phyloP scores from a whole-genome alignment of 2,329 filamentous ascomycete genomes.

The Claviceps pazoutovae region DNA sequence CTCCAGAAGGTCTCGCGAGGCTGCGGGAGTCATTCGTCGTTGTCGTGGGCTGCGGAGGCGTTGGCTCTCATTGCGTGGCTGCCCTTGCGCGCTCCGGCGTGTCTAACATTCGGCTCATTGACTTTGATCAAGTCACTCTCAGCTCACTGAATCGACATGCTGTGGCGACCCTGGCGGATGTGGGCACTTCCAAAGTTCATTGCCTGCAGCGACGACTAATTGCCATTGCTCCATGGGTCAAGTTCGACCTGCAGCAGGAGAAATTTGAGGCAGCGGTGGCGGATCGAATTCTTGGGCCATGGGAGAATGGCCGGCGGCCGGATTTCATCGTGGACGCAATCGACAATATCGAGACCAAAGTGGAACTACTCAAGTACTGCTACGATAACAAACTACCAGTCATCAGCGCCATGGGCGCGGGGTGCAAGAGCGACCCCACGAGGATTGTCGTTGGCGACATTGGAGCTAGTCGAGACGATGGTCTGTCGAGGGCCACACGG shows the following conservation, averaged over 20 bases:
- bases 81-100: constrained; percentile 82
- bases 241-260: constrained; percentile 74
- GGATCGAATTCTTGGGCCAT: constrained; percentile 50
- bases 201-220: constrained; percentile 68
- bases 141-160: constrained; percentile 93
- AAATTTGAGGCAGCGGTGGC: constrained; percentile 63
- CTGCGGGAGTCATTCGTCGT: constrained; percentile 74
- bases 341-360: constrained; percentile 96
- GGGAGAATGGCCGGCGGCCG: constrained; percentile 50
- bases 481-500: constrained; percentile 72
- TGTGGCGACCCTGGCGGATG: constrained; percentile 83
- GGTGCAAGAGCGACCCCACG: constrained; percentile 79
- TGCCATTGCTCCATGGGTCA: constrained; percentile 81
- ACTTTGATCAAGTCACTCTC: constrained; percentile 95
- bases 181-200: constrained; percentile 82
- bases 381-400: constrained; percentile 63
- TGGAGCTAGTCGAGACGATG: constrained; percentile 73
- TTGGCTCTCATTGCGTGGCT: constrained; percentile 81
- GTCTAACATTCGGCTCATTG: constrained; percentile 73
- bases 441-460: constrained; percentile 86
- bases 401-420: constrained; percentile 91
- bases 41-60: constrained; percentile 84
- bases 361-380: constrained; percentile 79
- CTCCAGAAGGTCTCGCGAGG: constrained; percentile 62
- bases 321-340: constrained; percentile 95